These are phyloP conservation scores for Trichoderma parareesei DNA, from an alignment of 495 filamentous ascomycete species.

Conservation along the genomic window DNA sequence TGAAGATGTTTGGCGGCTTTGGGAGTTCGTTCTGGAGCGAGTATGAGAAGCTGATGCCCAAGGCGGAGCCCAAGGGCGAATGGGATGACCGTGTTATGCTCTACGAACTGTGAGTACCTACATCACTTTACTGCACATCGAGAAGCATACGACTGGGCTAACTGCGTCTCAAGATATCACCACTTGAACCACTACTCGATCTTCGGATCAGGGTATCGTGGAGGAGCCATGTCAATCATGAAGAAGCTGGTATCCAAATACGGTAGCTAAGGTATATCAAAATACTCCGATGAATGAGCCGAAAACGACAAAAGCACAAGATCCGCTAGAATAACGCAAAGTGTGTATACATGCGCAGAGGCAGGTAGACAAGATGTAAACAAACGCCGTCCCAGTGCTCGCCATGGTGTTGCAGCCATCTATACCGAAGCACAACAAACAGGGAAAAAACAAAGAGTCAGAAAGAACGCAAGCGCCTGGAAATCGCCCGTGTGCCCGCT, in stretches of 20 bases:
- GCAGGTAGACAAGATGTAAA: background rate
- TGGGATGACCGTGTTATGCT: conserved; percentile 72
- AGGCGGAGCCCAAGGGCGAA: conserved; percentile 73
- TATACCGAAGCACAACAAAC: background rate
- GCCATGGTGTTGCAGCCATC: conserved; percentile 1
- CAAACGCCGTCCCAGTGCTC: conserved; percentile 4
- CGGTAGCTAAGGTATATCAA: conserved; percentile 16
- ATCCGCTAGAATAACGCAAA: background rate
- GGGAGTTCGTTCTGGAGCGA: conserved; percentile 59
- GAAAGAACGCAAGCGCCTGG: background rate
- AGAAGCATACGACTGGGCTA: background rate
- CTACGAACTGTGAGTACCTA: conserved; percentile 66
- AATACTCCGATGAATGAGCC: background rate
- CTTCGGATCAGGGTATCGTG: conserved; percentile 70
- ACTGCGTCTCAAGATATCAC: conserved; percentile 55
- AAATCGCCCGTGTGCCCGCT: background rate
- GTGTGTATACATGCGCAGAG: background rate
- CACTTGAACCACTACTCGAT: conserved; percentile 83
- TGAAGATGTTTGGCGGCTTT: conserved; percentile 95
- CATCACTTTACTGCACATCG: background rate
- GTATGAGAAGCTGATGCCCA: conserved; percentile 67
- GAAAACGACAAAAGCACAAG: background rate
- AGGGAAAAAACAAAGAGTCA: background rate
- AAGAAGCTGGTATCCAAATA: conserved; percentile 62
- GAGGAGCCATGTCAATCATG: conserved; percentile 69